Base-by-base conservation (phyloP, 1,284 basidiomycete species). In the Boletus nobilissimus region DNA sequence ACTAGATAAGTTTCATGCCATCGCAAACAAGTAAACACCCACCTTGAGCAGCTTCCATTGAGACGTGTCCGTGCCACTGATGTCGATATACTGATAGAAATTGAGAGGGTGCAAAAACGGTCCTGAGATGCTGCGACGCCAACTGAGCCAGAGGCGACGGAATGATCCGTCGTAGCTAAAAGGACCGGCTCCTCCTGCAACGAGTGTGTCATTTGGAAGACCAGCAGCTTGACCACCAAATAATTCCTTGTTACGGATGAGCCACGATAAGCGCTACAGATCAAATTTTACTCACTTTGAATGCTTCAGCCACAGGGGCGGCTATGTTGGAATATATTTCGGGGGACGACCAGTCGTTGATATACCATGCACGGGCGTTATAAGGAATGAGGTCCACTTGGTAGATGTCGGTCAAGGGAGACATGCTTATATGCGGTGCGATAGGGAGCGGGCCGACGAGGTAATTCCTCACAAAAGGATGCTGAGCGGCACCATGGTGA, bases 131-230 rank as follows among this genome's bases (percentile, higher is more conserved):
- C 90, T 91, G 70, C 87, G 86, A 46, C 88, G 84, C 87, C 89
- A 90, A 10, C 87, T 86, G 43, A 91, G 79, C 91, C 90, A 92
- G 29, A 87, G 81, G 19, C 90, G 88, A 66, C 92, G 88, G 87
- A 91, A 93, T 22, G 87, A 85, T 13, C 92, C 92, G 79, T 93
- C 92, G 76, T 90, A 92, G 71, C 90, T 90, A 80, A 90, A 89
- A 2, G 92, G 92, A 1, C 88, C 91, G 66, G 83, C 84, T 3
- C 85, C 87, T 6, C 85, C 89, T 14, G 87, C 87, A 6, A 89
- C 81, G 32, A 93, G 86, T 0, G 90, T 90, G 74, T 90, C 90
- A 72, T 89, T 90, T 18, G 85, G 81, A 57, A 82, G 80, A 14
- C 81, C 83, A 9, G 75, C 74, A 40, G 78, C 81, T 51, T 86